Evolutionary conservation across 2,329 filamentous ascomycete genomes (phyloP), one percentile per base, ranked within the genome.

Genomic region (Septoria petroselini): DNA sequence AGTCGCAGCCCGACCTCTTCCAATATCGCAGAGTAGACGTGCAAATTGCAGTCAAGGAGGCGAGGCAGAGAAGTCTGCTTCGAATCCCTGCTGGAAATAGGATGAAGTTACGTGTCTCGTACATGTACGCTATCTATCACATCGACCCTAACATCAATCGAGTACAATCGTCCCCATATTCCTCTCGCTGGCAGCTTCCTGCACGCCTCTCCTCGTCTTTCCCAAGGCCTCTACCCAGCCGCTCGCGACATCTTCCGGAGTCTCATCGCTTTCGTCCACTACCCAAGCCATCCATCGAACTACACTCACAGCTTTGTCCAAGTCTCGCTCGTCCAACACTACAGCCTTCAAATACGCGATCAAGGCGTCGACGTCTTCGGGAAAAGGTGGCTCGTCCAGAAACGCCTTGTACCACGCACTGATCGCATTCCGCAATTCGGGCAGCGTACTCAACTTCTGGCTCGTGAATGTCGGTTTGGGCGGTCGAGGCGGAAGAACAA

Each of bases 331-430:
- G 50, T 91, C 84, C 4, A 58, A 23, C 0, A 95, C 77, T 0
- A 97, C 88, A 19, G 78, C 78, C 4, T 67, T 73, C 23, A 97
- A 68, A 67, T 95, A 97, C 61, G 75, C 79, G 46, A 78, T 80
- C 53, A 97, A 74, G 30, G 91, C 83, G 33, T 77, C 77, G 0
- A 91, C 84, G 68, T 98, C 93, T 50, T 86, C 82, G 0, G 71
- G 70, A 68, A 93, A 90, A 1, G 93, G 93, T 0, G 87, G 89
- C 2, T 91, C 85, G 4, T 75, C 75, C 29, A 69, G 73, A 53
- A 91, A 95, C 53, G 85, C 82, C 2, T 72, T 65, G 57, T 89
- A 79, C 93, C 93, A 98, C 3, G 81, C 81, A 47, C 76, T 79
- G 11, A 96, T 73, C 64, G 89, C 88, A 30, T 81, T 76, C 37